Conservation (phyloP, 2,329 filamentous ascomycete genomes). For the Colletotrichum cuscutae region DNA sequence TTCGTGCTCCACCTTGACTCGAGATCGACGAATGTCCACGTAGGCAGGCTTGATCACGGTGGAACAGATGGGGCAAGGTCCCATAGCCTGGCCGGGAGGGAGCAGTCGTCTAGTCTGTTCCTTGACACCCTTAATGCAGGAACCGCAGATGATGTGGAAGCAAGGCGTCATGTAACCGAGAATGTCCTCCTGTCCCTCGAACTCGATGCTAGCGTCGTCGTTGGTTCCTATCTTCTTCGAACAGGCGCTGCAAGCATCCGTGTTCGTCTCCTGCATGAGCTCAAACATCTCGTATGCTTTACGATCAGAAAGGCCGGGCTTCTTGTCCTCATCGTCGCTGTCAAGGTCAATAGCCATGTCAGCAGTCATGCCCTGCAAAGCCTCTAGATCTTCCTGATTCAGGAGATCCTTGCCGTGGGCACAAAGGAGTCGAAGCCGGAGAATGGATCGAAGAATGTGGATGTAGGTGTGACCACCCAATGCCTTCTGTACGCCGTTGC, state of each 20-base stretch:
- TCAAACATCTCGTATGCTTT: slow-evolving; percentile 89
- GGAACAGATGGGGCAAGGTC: slow-evolving; percentile 76
- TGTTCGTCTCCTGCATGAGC: slow-evolving; percentile 84
- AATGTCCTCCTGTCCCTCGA: slow-evolving; percentile 70
- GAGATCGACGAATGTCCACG: slow-evolving; percentile 74
- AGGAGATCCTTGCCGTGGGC: slow-evolving; percentile 94
- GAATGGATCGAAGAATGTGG: slow-evolving; percentile 90
- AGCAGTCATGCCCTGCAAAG: slow-evolving; percentile 83
- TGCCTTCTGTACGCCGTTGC: slow-evolving; percentile 62
- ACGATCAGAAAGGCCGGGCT: slow-evolving; percentile 69
- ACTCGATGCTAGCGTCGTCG: slow-evolving; percentile 66
- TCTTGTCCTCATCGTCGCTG: slow-evolving; percentile 72
- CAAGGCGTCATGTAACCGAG: slow-evolving; percentile 87
- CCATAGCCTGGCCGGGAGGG: slow-evolving; percentile 50
- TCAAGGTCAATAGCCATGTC: slow-evolving; percentile 91
- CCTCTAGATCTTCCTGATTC: slow-evolving; percentile 82
- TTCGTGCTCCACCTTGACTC: slow-evolving; percentile 66
- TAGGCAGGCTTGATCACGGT: slow-evolving; percentile 71
- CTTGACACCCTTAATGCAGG: slow-evolving; percentile 73
- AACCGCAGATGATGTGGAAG: slow-evolving; percentile 84
- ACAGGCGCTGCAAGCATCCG: slow-evolving; percentile 79
- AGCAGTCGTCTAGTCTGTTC: slow-evolving; percentile 57
- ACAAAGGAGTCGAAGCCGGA: slow-evolving; percentile 88
- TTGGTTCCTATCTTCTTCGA: slow-evolving; percentile 69
- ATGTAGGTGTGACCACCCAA: slow-evolving; percentile 91